Base-by-base conservation (phyloP, 768 basidiomycete genomes). In the Dentipellis sp. region DNA sequence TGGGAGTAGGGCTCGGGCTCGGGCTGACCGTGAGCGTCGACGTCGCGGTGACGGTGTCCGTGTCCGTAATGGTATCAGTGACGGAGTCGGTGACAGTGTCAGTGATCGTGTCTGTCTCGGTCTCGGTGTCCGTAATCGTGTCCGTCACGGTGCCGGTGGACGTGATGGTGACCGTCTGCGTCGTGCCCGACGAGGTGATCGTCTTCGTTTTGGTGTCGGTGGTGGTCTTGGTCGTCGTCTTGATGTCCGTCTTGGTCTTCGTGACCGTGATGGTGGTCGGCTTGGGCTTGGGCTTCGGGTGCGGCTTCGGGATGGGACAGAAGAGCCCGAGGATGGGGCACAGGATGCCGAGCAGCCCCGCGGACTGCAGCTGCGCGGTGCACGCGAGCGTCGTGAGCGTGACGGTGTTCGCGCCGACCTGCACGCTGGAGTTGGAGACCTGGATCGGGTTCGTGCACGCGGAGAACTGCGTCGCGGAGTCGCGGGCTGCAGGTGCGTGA, bases 281-380 rank as follows among this genome's bases (percentile, higher is more conserved):
- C 42, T 39, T 34, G 17, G 39, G 46, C 47, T 36, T 21, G 22
- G 37, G 46, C 36, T 38, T 51, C 19, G 36, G 52, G 35, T 45
- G 37, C 21, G 58, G 38, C 14, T 45, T 14, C 42, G 42, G 42
- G 29, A 29, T 29, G 52, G 59, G 58, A 40, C 47, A 52, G 21
- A 63, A 54, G 17, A 62, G 47, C 17, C 56, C 54, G 35, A 42
- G 56, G 36, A 62, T 58, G 46, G 52, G 23, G n/a, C 58, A 56
- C 16, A 57, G 51, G 29, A 58, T 17, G 12, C 54, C 55, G 2
- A 14, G 14, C 12, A 50, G 49, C 48, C 48, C 48, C 21, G 19
- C 23, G 49, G 49, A 23, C 22, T 23, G 49, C 22, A 35, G 22
- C 49, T 29, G 49, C 49, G 49, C 19, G 21, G 49, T 23, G 12